Evolutionary conservation across 768 basidiomycete species (phyloP).

Genomic region (Gloeostereum incarnatum): DNA sequence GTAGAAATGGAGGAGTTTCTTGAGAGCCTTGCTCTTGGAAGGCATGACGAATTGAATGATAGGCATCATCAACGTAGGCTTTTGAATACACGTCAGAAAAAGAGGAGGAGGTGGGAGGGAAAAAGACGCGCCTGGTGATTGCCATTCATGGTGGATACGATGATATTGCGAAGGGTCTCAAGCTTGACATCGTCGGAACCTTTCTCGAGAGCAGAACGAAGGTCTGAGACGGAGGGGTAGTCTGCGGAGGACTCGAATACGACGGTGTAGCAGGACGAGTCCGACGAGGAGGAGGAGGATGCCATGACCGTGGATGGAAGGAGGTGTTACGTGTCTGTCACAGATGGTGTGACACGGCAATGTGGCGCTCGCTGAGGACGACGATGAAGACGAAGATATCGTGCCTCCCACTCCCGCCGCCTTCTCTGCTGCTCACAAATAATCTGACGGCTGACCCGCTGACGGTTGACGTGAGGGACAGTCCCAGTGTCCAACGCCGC

Average conservation of each 20-base stretch:
- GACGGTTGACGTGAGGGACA: constrained; percentile 17
- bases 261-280: constrained; percentile 69
- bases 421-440: constrained; percentile 31
- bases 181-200: constrained; percentile 95
- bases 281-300: constrained; percentile 35
- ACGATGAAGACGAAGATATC: constrained; percentile 27
- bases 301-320: too few relatives aligned
- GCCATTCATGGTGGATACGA: constrained; percentile 90
- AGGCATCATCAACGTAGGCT: constrained; percentile 95
- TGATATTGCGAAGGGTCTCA: constrained; percentile 91
- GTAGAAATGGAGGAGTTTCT: constrained; percentile 94
- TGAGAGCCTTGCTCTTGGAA: constrained; percentile 89
- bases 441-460: constrained; percentile 49
- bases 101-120: background rate
- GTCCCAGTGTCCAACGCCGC: constrained; percentile 63
- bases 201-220: constrained; percentile 81
- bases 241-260: constrained; percentile 68
- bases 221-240: constrained; percentile 72
- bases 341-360: too few relatives aligned
- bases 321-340: too few relatives aligned
- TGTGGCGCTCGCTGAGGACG: background rate
- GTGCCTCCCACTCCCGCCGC: constrained; percentile 36
- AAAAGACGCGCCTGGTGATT: constrained; percentile 66
- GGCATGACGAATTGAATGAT: constrained; percentile 98
- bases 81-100: background rate